phyloP scores from a whole-genome alignment of 352 stramenopile genomes.

The Pythium oligandrum region DNA sequence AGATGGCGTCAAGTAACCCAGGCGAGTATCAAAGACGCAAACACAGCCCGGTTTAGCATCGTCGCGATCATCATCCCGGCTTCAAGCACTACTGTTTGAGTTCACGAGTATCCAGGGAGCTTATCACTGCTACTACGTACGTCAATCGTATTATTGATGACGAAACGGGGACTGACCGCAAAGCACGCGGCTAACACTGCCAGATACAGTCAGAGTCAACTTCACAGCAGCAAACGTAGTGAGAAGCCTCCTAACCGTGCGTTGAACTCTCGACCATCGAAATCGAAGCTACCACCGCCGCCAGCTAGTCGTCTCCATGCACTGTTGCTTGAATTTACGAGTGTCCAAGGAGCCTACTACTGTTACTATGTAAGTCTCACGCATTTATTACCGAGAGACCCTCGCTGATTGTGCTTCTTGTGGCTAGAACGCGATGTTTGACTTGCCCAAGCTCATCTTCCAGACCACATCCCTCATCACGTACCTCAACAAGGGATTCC shows the following conservation, averaged over 20 bases:
- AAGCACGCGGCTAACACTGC: too few relatives aligned
- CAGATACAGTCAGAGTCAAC: too few relatives aligned
- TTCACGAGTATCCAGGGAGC: conserved; percentile 8
- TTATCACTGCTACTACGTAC: conserved; percentile 12
- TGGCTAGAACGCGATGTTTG: conserved; percentile 7
- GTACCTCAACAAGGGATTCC: conserved; percentile 22
- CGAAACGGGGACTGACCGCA: too few relatives aligned
- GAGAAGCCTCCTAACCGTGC: conserved; percentile 21
- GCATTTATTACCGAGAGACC: conserved; percentile 6
- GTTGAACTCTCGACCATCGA: conserved; percentile 19
- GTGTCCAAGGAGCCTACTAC: too few relatives aligned
- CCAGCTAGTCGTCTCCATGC: too few relatives aligned
- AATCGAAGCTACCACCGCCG: too few relatives aligned
- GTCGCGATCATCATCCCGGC: too few relatives aligned
- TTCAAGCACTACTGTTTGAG: not conserved
- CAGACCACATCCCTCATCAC: conserved; percentile 13
- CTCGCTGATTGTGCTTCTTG: conserved; percentile 12
- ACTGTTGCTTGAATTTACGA: too few relatives aligned
- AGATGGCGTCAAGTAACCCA: too few relatives aligned
- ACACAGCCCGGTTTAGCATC: too few relatives aligned
- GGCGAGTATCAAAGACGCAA: not conserved
- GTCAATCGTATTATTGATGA: not conserved
- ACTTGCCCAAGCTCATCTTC: conserved; percentile 22
- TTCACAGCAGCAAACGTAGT: too few relatives aligned
- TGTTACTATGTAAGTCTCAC: too few relatives aligned